A percentile compares a stretch with the other conserved stretches of the same genome.
Conservation (phyloP, 176 grass and related monocot genomes). For the Echinochloa phyllopogon region DNA sequence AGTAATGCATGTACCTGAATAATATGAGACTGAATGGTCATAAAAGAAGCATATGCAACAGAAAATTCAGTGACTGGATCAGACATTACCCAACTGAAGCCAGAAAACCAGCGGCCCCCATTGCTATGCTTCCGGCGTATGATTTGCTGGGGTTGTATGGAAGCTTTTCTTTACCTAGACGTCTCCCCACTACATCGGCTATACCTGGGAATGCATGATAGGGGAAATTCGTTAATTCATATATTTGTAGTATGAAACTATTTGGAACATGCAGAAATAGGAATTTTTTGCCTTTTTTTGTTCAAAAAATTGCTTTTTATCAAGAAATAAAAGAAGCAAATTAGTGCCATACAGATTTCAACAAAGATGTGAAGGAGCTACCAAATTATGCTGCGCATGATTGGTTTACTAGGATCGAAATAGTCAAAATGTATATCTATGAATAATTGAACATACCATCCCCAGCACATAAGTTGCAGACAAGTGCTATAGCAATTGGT, state of each 20-base stretch:
- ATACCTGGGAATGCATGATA: conserved; percentile 58
- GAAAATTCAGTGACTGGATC: neutral
- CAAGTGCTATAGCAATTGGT: conserved; percentile 79
- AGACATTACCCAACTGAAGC: conserved; percentile 81
- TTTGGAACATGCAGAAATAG: neutral
- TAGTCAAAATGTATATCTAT: neutral
- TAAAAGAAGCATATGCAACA: neutral
- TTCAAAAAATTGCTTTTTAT: neutral
- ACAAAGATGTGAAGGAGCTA: neutral
- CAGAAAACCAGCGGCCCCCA: conserved; percentile 67
- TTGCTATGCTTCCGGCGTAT: conserved; percentile 81
- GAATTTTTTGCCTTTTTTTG: no score
- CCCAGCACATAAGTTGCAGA: conserved; percentile 97
- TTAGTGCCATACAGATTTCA: neutral
- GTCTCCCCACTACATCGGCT: conserved; percentile 88
- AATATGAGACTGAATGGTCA: neutral
- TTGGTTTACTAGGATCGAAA: neutral
- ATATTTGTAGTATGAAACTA: neutral
- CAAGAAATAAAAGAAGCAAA: neutral
- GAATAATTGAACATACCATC: conserved; percentile 55
- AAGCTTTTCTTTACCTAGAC: conserved; percentile 74
- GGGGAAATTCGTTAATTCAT: neutral
- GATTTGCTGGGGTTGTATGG: conserved; percentile 87
- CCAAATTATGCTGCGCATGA: neutral
- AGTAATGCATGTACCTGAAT: conserved; percentile 94